Conservation (phyloP, 2,329 filamentous ascomycete genomes). For the Colletotrichum salicis region DNA sequence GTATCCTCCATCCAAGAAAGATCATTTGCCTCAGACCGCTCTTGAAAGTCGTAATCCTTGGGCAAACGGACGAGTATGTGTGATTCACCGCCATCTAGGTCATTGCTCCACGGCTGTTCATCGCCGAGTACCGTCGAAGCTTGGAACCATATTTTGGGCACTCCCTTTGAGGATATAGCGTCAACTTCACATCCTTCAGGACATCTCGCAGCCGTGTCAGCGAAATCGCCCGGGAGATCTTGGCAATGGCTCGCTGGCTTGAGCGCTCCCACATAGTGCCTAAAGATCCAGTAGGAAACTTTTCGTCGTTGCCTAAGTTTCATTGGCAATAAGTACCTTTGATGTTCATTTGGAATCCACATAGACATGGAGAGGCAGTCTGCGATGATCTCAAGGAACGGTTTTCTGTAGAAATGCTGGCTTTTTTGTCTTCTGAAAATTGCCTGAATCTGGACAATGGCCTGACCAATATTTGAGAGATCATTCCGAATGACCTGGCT, state of each 20-base stretch:
- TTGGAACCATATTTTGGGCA: no score
- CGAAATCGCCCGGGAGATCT: neutral
- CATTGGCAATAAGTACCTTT: no score
- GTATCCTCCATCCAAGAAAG: slow-evolving; percentile 6
- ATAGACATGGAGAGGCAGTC: neutral
- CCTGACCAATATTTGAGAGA: neutral
- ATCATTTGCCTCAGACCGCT: neutral
- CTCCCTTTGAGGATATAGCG: neutral
- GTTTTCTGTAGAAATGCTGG: neutral
- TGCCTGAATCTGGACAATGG: neutral
- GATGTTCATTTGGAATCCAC: no score
- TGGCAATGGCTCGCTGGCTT: neutral
- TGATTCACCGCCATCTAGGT: no score
- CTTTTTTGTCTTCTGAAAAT: neutral
- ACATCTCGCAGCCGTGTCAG: neutral
- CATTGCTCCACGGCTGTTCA: no score
- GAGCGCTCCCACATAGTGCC: neutral
- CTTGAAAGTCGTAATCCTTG: neutral
- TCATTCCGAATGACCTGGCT: slow-evolving; percentile 6
- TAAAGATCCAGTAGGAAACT: no score
- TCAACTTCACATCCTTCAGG: neutral
- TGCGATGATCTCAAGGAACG: neutral
- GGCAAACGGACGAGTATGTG: no score
- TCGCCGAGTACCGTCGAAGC: no score
- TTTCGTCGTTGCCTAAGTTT: no score